A percentile compares a stretch with the other conserved stretches of the same genome.
These are phyloP conservation scores for Lachnellula occidentalis DNA, from an alignment of 2,329 filamentous ascomycete species.

Conservation along the genomic window DNA sequence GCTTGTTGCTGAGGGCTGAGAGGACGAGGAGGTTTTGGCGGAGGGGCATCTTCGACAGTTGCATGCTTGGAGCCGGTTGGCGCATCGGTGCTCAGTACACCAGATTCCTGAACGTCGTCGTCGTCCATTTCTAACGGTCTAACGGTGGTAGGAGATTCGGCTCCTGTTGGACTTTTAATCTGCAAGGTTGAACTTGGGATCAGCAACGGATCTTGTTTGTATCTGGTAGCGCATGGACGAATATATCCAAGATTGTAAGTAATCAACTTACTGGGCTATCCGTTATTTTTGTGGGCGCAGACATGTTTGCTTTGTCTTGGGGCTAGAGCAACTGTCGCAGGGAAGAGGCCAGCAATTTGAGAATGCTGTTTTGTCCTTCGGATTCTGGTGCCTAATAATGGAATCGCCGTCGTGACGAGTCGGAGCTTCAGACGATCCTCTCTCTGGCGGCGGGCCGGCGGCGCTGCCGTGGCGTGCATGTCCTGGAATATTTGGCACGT, in stretches of 20 bases:
- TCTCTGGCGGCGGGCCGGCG: too few relatives aligned
- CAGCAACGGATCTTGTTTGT: constrained; percentile 6
- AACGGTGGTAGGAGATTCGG: constrained; percentile 62
- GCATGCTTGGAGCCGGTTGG: constrained; percentile 37
- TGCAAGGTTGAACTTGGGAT: constrained; percentile 7
- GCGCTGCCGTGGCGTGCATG: not conserved
- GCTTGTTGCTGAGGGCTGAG: constrained; percentile 77
- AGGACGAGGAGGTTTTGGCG: constrained; percentile 81
- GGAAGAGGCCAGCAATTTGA: not conserved
- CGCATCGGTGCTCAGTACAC: constrained; percentile 43
- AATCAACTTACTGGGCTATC: constrained; percentile 36
- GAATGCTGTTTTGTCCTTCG: not conserved
- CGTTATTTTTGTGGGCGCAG: constrained; percentile 27
- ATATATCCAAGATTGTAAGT: constrained; percentile 13
- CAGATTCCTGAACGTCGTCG: constrained; percentile 61
- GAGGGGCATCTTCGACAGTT: constrained; percentile 45
- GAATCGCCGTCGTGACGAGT: not conserved
- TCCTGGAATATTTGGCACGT: too few relatives aligned
- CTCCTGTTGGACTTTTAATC: constrained; percentile 33
- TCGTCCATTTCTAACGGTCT: constrained; percentile 64
- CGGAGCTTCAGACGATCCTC: not conserved
- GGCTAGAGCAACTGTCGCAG: not conserved
- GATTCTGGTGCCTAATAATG: not conserved
- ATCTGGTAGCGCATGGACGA: constrained; percentile 17
- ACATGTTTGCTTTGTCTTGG: constrained; percentile 7